Conservation (phyloP, 805 yeast species). For the Martiniozyma abietophila region DNA sequence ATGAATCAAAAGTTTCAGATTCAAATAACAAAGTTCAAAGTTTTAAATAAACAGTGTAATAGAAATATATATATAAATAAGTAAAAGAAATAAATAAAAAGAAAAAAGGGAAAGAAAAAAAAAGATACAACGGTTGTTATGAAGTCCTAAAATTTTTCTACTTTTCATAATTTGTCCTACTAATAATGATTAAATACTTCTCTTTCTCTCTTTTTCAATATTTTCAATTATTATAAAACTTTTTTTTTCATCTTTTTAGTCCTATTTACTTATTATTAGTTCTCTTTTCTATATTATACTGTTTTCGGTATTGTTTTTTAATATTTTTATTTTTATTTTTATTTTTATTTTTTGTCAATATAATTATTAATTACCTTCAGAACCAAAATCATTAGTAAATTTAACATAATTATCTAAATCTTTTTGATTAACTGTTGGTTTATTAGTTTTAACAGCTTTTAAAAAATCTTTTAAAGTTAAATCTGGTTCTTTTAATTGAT, state of each 20-base stretch:
- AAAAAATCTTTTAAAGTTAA: conserved; percentile 86
- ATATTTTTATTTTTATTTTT: not conserved
- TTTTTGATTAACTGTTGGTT: conserved; percentile 88
- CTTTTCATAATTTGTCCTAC: not conserved
- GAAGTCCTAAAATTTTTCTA: not conserved
- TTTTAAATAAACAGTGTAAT: conserved; percentile 6
- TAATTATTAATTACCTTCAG: conserved; percentile 67
- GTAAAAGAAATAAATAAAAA: no score
- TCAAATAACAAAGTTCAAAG: conserved; percentile 46
- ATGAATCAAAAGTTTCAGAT: conserved; percentile 72
- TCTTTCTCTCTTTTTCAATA: no score
- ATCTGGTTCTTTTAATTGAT: conserved; percentile 84
- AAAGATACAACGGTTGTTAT: no score
- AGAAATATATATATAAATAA: not conserved
- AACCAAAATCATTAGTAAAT: conserved; percentile 93
- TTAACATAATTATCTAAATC: conserved; percentile 78
- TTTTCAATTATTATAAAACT: no score
- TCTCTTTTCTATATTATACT: not conserved
- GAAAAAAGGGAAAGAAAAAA: no score
- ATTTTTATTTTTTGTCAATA: not conserved
- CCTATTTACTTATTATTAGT: no score
- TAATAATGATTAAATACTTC: not conserved
- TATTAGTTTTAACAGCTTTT: conserved; percentile 80
- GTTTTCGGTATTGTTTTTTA: not conserved
- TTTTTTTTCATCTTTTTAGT: no score